phyloP scores from a whole-genome alignment of 345 rosid genomes.

The Erodium maritimum region DNA sequence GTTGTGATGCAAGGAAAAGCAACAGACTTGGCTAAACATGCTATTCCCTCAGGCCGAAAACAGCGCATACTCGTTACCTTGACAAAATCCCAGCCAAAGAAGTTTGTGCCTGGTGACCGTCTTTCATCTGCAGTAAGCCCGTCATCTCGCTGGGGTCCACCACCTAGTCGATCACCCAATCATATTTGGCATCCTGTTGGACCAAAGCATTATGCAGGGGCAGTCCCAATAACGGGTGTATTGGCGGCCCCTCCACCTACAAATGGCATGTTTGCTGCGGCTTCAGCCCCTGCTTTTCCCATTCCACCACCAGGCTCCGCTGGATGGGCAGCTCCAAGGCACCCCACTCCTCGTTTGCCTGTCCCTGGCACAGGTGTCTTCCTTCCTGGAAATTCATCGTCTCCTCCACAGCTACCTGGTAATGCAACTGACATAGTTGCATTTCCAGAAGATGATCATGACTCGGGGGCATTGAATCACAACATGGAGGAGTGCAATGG shows the following conservation, averaged over 20 bases:
- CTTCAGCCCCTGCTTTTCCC: constrained; percentile 47
- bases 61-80: constrained; percentile 73
- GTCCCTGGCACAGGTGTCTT: constrained; percentile 92
- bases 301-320: constrained; percentile 43
- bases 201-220: constrained; percentile 43
- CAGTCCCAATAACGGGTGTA: constrained; percentile 35
- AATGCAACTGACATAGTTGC: constrained; percentile 2
- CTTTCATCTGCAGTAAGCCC: constrained; percentile 25
- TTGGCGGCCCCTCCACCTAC: constrained; percentile 43
- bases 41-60: constrained; percentile 49
- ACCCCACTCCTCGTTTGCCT: constrained; percentile 47
- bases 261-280: constrained; percentile 38
- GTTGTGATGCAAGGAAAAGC: constrained; percentile 69
- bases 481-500: constrained; percentile 32
- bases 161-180: constrained; percentile 41
- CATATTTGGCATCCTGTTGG: constrained; percentile 38
- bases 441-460: constrained; percentile 2
- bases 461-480: neutral
- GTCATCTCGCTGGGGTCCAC: constrained; percentile 49
- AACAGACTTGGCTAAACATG: constrained; percentile 65
- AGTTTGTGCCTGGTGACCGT: constrained; percentile 20
- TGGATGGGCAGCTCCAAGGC: constrained; percentile 60
- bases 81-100: constrained; percentile 50
- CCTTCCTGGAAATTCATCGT: constrained; percentile 51
- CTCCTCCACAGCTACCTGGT: constrained; percentile 20